Base-by-base conservation (phyloP, 1,284 basidiomycete species). In the Agroathelia rolfsii region DNA sequence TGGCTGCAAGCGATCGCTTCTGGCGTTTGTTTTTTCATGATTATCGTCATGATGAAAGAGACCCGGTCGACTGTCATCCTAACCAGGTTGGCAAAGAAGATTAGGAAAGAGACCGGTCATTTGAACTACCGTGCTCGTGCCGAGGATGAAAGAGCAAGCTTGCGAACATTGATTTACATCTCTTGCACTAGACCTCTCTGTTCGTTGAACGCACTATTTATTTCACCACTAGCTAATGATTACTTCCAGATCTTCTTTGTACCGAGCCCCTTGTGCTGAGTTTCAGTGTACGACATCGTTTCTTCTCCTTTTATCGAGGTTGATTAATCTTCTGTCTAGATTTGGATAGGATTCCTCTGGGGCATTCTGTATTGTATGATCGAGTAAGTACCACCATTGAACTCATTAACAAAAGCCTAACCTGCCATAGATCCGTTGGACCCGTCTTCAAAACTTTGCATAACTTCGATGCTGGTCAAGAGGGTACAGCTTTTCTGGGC, bases 271-370 rank as follows among this genome's bases (percentile, higher is more conserved):
- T 86, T 20, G 83, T 89, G 1, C 58, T 69, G 6, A 71, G 73
- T 41, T 79, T 88, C 52, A 80, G 78, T 38, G 78, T 81, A 41
- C 38, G 71, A 50, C 21, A 14, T 18, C 7, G 16, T 26, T 18
- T 22, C 14, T 8, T 28, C 10, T 17, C n/a, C 31, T 20, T 20
- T 9, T 35, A 21, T 18, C 20, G 14, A n/a, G 2, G 18, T n/a
- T n/a, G n/a, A n/a, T n/a, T n/a, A n/a, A n/a, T 36, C 19, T 26
- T 29, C 23, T 29, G 6, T 36, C 6, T 43, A 81, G 76, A 40
- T 84, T 11, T 89, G 83, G 84, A 58, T 76, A 30, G 79, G 78
- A 1, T 76, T 83, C 38, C 69, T 69, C 1, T 89, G 84, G 85
- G 85, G 85, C 0, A 68, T 89, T 8, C 53, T 81, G 29, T 89